These are phyloP conservation scores for Phytophthora pseudosyringae DNA, from an alignment of 352 stramenopile genomes.

Conservation along the genomic window DNA sequence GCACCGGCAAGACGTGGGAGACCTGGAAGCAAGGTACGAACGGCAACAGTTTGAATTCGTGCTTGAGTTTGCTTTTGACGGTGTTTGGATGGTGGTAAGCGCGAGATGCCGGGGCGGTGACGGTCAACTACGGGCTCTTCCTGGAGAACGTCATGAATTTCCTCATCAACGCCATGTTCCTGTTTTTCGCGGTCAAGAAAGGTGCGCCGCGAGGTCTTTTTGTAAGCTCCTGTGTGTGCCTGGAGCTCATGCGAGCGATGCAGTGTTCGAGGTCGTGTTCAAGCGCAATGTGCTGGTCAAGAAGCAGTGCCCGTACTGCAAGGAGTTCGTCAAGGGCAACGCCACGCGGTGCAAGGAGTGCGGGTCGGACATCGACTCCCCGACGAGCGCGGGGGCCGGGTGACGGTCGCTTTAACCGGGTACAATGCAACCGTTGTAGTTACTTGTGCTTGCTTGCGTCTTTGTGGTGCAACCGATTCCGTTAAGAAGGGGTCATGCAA, in stretches of 20 bases:
- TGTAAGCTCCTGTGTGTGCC: not conserved
- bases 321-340: slow-evolving; percentile 58
- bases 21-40: not conserved
- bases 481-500: too few relatives aligned
- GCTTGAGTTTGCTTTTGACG: too few relatives aligned
- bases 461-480: too few relatives aligned
- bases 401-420: too few relatives aligned
- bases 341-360: slow-evolving; percentile 38
- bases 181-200: slow-evolving; percentile 74
- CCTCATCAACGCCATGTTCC: slow-evolving; percentile 66
- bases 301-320: slow-evolving; percentile 64
- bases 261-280: slow-evolving; percentile 64
- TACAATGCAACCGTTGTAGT: too few relatives aligned
- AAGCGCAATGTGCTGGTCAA: slow-evolving; percentile 58
- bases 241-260: too few relatives aligned
- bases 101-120: slow-evolving; percentile 51
- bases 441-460: too few relatives aligned
- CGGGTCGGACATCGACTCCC: slow-evolving; percentile 12
- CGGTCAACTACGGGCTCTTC: slow-evolving; percentile 69
- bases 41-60: too few relatives aligned
- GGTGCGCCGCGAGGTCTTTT: slow-evolving; percentile 25
- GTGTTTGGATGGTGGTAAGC: slow-evolving; percentile 31
- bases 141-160: slow-evolving; percentile 68
- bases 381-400: not conserved
- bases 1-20: slow-evolving; percentile 8